These are phyloP conservation scores for Endocladia muricata DNA, from an alignment of 31 red algal genomes.

Conservation along the genomic window DNA sequence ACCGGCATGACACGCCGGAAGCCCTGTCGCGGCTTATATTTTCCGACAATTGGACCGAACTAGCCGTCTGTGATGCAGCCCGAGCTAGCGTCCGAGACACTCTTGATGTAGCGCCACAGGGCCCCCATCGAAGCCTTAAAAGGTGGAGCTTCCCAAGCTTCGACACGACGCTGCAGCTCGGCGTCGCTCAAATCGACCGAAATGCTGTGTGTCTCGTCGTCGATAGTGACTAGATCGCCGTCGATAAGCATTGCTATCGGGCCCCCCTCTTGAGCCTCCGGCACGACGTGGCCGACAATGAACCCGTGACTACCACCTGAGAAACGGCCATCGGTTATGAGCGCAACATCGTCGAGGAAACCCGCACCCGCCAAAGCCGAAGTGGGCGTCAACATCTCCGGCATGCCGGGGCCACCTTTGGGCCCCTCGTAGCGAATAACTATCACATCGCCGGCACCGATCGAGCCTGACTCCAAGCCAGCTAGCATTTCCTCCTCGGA, in stretches of 20 bases:
- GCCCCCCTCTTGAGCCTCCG: constrained; percentile 57
- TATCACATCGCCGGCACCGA: constrained; percentile 49
- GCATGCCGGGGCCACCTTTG: constrained; percentile 70
- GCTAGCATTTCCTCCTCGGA: constrained; percentile 51
- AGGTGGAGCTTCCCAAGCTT: neutral
- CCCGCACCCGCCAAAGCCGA: constrained; percentile 49
- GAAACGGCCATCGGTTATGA: constrained; percentile 77
- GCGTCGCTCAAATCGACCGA: constrained; percentile 4
- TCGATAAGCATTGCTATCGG: constrained; percentile 51
- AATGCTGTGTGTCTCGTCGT: constrained; percentile 12
- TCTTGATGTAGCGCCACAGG: no score
- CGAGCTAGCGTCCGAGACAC: no score
- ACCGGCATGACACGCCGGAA: no score
- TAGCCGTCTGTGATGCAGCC: no score
- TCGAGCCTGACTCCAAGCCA: constrained; percentile 36
- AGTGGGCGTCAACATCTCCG: constrained; percentile 65
- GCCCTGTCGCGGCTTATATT: no score
- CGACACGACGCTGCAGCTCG: neutral
- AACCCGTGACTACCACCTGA: constrained; percentile 72
- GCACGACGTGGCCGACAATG: constrained; percentile 60
- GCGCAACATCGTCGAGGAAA: constrained; percentile 53
- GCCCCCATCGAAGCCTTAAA: no score
- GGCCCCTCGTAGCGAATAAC: constrained; percentile 77
- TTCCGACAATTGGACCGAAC: no score
- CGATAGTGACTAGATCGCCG: constrained; percentile 58